Base-by-base conservation (phyloP, 2,329 filamentous ascomycete species). In the Sclerotinia nivalis region DNA sequence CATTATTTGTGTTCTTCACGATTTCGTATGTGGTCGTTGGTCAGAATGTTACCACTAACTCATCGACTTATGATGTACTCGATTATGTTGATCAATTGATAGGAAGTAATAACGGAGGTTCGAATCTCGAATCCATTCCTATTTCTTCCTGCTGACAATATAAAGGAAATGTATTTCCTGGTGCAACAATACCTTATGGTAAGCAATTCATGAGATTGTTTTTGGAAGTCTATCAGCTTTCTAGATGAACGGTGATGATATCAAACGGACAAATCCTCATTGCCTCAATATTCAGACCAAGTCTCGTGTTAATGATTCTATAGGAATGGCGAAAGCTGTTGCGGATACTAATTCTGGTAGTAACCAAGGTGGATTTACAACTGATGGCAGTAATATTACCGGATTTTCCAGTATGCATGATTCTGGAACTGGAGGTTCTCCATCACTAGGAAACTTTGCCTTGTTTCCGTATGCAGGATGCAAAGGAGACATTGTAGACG, bases 371-470 rank as follows among this genome's bases (percentile, higher is more conserved):
- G 86, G 86, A 0, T 88, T 87, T 74, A 83, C 85, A 1, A 83
- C 81, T 5, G 80, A 83, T 74, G 82, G 82, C 75, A 81, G 70
- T 43, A 76, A 76, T 28, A 70, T 78, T 37, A 77, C 75, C 3
- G 76, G 76, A 34, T 78, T 78, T 62, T 77, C 75, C 1, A 71
- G 71, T 50, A 78, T 81, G 68, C 83, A 84, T 73, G 83, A 84
- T 73, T 81, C 79, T 50, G 83, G 83, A 25, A 84, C 82, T 0
- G 82, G 82, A 1, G 82, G 82, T 0, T 74, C 80, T 0, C 87
- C 90, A 0, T 92, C 88, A 2, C 80, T 93, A 9, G 91, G 91
- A 22, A 92, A 92, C 75, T 93, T 93, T 70, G 88, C 91, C 0
- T 81, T 93, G 1, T 93, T 93, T 72, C 84, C 90, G 0, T 90